Evolutionary conservation across 306 rosid genomes (phyloP), one percentile per base, ranked within the genome.

Genomic region (Castanopsis chinensis): DNA sequence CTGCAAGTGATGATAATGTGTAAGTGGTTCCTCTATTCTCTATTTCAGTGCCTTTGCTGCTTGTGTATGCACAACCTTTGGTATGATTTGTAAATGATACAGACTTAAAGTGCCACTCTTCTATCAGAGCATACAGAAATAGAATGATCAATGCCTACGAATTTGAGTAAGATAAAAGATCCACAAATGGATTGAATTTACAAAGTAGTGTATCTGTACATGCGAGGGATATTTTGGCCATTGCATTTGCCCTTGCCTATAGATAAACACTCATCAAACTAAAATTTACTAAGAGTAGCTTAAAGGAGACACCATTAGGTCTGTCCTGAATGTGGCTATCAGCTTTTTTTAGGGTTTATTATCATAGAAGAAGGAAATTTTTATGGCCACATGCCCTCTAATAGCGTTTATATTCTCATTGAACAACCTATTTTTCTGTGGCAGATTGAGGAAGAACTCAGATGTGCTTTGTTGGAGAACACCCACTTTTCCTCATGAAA

Each of bases 381-480:
- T 19, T 68, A 4, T 68, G 10, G 53, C 41, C 52, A 35, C 28
- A 10, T 9, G 72, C 17, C 37, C 72, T 35, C 41, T 35, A 68
- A 35, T 33, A 6, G 72, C n/a, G 32, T 59, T 59, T 23, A 59
- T 59, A n/a, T 68, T 67, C 27, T 68, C 20, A 51, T 25, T 64
- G 71, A 80, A 30, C 27, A 10, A 64, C 63, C 35, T 43, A 2
- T 56, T 49, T 60, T 12, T 70, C 59, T 72, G 13, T 37, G 78
- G 81, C 90, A 84, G 90, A 69, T 69, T 43, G 64, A 84, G 74
- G 69, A 71, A 75, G 68, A 73, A 78, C 45, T 81, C 85, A 41
- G 82, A 79, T 59, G 17, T 77, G 74, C 86, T 77, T 61, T 85
- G 86, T 79, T 85, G 91, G 86, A 77, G 79, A 81, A 85, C 76